Evolutionary conservation across 225 moss, liverwort and hornwort genomes (phyloP).

Genomic region (Lunularia cruciata): DNA sequence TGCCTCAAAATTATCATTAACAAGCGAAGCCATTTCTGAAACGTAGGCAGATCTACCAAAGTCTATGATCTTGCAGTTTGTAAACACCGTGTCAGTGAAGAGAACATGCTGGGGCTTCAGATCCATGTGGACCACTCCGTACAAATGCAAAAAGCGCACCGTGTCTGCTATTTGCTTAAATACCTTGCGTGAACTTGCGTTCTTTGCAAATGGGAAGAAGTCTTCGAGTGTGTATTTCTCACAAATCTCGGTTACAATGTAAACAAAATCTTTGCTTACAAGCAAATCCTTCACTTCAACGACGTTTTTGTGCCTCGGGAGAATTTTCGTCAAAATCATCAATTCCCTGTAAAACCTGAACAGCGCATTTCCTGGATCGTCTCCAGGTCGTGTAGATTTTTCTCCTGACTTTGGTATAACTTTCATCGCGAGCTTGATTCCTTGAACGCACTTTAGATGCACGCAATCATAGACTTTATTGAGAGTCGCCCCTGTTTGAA

Average conservation of each 20-base stretch:
- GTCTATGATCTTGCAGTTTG: not conserved
- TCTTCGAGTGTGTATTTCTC: not conserved
- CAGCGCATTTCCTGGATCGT: not conserved
- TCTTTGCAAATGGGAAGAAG: not conserved
- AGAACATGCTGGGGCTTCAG: not conserved
- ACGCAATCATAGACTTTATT: not conserved
- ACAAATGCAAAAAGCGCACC: not conserved
- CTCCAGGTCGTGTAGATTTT: not conserved
- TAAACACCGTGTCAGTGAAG: not conserved
- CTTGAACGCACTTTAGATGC: not conserved
- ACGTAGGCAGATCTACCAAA: not conserved
- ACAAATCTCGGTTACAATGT: not conserved
- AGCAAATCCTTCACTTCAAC: not conserved
- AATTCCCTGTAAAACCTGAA: not conserved
- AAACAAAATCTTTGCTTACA: not conserved
- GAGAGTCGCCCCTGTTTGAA: not conserved
- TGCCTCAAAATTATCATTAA: not conserved
- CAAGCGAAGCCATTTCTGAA: not conserved
- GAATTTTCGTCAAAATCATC: not conserved
- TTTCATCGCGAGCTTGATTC: not conserved
- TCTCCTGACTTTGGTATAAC: not conserved
- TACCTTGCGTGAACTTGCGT: not conserved
- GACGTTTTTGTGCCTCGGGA: not conserved
- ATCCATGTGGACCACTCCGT: slow-evolving; percentile 16
- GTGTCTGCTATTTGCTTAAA: slow-evolving; percentile 14